phyloP scores from a whole-genome alignment of 2,329 filamentous ascomycete genomes.

The Colletotrichum viniferum region DNA sequence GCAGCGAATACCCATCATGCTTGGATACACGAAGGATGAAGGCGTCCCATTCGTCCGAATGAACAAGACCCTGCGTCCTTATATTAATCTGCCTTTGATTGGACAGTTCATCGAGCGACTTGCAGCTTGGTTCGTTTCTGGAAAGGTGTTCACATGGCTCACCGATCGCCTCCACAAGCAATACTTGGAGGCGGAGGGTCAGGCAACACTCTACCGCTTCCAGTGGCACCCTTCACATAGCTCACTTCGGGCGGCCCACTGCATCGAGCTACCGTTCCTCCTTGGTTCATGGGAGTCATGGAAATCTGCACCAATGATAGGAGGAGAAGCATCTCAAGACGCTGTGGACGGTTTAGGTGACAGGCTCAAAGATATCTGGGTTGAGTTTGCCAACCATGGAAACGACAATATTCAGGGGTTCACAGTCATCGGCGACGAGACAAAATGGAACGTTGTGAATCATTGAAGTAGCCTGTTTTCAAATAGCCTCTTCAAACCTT shows the following conservation, averaged over 20 bases:
- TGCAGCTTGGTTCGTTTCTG: background rate
- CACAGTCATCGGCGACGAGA: background rate
- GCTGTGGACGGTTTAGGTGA: constrained; percentile 9
- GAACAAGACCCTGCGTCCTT: background rate
- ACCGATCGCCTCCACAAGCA: background rate
- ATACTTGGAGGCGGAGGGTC: background rate
- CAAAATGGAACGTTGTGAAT: background rate
- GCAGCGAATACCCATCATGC: background rate
- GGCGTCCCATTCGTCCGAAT: background rate
- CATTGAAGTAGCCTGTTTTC: background rate
- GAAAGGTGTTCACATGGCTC: background rate
- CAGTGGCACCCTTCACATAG: background rate
- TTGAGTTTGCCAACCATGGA: constrained; percentile 8
- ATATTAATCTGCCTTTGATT: background rate
- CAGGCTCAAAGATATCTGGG: constrained; percentile 18
- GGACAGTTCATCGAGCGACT: background rate
- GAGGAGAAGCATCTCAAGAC: background rate
- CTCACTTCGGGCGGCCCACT: constrained; percentile 19
- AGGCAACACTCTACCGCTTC: constrained; percentile 2
- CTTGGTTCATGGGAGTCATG: constrained; percentile 20
- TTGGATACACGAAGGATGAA: background rate
- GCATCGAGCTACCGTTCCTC: constrained; percentile 22
- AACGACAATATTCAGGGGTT: background rate
- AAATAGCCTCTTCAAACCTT: background rate
- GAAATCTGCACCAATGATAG: constrained; percentile 24